These are phyloP conservation scores for Theobroma cacao DNA, from an alignment of 345 rosid species.

Conservation along the genomic window DNA sequence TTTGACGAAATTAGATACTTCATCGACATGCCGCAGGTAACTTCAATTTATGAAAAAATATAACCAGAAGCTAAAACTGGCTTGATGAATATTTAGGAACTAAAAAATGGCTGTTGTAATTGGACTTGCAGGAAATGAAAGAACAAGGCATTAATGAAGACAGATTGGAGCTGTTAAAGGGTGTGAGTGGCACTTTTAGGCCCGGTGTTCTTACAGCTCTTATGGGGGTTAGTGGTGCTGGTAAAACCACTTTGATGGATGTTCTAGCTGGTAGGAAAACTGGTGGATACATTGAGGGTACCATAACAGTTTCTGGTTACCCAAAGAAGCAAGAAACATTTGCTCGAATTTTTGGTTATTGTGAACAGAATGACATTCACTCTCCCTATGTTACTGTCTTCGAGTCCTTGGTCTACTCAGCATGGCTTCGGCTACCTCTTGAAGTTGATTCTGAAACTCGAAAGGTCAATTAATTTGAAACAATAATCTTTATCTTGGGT, in stretches of 20 bases:
- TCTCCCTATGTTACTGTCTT: constrained; percentile 46
- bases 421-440: constrained; percentile 42
- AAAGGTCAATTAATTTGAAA: constrained; percentile 25
- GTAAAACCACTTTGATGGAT: constrained; percentile 55
- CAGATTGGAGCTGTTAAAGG: constrained; percentile 38
- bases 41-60: neutral
- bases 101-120: neutral
- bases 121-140: constrained; percentile 40
- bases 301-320: constrained; percentile 40
- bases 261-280: constrained; percentile 58
- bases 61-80: neutral
- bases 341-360: constrained; percentile 50
- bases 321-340: constrained; percentile 50
- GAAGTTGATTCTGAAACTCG: constrained; percentile 35
- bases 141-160: constrained; percentile 33
- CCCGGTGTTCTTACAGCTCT: constrained; percentile 53
- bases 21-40: constrained; percentile 70
- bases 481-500: neutral
- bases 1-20: constrained; percentile 48
- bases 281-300: constrained; percentile 41
- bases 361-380: constrained; percentile 55
- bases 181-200: constrained; percentile 45
- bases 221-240: constrained; percentile 57
- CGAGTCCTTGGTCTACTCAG: constrained; percentile 45
- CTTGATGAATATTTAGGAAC: neutral